These are phyloP conservation scores for Magnolia kwangsiensis DNA, from an alignment of 164 flowering plant species.

Conservation along the genomic window DNA sequence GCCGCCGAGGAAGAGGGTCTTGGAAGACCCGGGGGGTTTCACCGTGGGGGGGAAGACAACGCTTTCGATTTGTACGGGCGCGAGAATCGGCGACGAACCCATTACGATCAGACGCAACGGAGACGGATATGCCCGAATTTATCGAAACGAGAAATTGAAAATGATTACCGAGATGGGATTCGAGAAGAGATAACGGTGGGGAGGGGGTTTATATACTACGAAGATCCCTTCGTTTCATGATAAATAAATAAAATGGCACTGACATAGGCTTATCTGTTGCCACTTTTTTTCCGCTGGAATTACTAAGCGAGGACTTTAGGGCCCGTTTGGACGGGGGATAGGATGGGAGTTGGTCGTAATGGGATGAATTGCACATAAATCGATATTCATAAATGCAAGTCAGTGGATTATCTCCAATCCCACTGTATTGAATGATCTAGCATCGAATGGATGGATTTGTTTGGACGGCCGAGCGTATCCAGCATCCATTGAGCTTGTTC, in stretches of 20 bases:
- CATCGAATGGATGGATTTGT: too few species aligned
- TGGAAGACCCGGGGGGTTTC: conserved; percentile 57
- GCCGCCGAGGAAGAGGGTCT: conserved; percentile 73
- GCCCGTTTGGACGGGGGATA: too few species aligned
- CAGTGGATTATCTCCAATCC: too few species aligned
- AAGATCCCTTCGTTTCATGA: not conserved
- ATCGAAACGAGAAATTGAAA: too few species aligned
- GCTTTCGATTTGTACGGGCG: conserved; percentile 47
- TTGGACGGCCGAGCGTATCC: too few species aligned
- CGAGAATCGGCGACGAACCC: conserved; percentile 17
- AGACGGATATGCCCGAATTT: too few species aligned
- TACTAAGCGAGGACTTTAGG: not conserved
- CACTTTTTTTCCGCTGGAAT: not conserved
- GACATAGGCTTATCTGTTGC: not conserved
- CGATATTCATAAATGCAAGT: too few species aligned
- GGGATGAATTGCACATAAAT: too few species aligned
- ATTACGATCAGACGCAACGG: not conserved
- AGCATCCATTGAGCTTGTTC: too few species aligned
- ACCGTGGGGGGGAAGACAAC: conserved; percentile 44
- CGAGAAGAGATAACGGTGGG: not conserved
- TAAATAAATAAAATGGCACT: not conserved
- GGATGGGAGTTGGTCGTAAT: too few species aligned
- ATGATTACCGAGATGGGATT: too few species aligned
- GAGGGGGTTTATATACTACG: not conserved
- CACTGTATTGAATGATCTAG: too few species aligned